Evolutionary conservation across 805 yeast genomes (phyloP), one percentile per base, ranked within the genome.

Genomic region (Teunomyces kruisii): DNA sequence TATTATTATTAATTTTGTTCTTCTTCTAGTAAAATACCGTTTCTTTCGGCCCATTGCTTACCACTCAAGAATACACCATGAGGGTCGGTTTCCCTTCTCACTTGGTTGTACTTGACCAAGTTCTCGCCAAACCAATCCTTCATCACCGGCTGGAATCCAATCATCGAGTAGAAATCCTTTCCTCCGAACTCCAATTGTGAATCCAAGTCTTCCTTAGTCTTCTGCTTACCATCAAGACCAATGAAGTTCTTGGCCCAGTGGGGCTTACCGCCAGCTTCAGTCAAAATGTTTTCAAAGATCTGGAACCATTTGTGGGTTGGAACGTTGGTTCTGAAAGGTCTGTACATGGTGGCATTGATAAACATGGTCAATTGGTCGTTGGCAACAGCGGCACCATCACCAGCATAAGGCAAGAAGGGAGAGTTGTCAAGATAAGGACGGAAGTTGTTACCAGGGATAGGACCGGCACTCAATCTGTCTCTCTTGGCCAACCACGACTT

Each of bases 191-290:
- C 55, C 41, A 67, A 45, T 53, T 72, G 76, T 44, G 68, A 72
- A 33, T 70, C 60, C 39, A 70, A 61, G 42, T 75, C 78, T 41
- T 50, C 62, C 8, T 48, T 52, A 2, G 68, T 51, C 46, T 54
- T 55, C 47, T 66, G 66, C 3, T 78, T 68, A 9, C 68, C 70
- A 12, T 59, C 62, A 39, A 69, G 54, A 1, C 96, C 96, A 45
- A 87, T 72, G 64, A 89, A 92, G 65, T 90, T 91, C 73, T 92
- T 92, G 13, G 99, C 99, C 99, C 99, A 92, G 65, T 92, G 99
- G 2, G 99, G 99, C 62, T 83, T 87, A 36, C 99, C 99, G 30
- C 86, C 90, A 24, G 86, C 90, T 22, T 80, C 81, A 41, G 75
- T 76, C 75, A 91, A 72, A 1, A 88, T 79, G 43, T 79, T 78